phyloP scores from a whole-genome alignment of 2,329 filamentous ascomycete genomes.

The Claviceps paspali region DNA sequence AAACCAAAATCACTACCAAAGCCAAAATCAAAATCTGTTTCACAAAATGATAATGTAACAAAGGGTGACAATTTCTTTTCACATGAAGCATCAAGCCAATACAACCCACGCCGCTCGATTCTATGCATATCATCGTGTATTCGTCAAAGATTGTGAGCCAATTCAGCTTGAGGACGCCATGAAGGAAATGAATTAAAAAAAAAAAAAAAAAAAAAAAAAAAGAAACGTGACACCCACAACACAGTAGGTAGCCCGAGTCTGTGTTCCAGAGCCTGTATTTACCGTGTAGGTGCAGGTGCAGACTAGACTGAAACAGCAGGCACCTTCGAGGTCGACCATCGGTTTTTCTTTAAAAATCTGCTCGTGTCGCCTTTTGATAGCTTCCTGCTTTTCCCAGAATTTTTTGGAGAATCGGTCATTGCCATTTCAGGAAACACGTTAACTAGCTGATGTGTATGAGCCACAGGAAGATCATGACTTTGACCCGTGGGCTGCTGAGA shows the following conservation, averaged over 20 bases:
- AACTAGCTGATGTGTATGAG: conserved; percentile 8
- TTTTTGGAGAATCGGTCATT: conserved; percentile 8
- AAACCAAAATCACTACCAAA: too few species aligned
- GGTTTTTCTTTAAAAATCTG: conserved; percentile 13
- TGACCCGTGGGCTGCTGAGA: conserved; percentile 4
- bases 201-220: not conserved
- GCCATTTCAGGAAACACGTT: conserved; percentile 12
- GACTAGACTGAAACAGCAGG: conserved; percentile 7
- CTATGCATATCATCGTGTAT: not conserved
- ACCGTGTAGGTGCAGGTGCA: too few species aligned
- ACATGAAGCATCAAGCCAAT: too few species aligned
- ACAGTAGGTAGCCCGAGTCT: not conserved
- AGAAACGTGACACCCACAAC: not conserved
- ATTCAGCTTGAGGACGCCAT: not conserved
- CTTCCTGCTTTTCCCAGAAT: conserved; percentile 12
- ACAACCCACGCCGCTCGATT: conserved; percentile 1
- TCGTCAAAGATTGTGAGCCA: conserved; percentile 2
- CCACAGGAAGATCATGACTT: conserved; percentile 6
- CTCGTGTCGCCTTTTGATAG: conserved; percentile 16
- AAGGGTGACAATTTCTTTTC: too few species aligned
- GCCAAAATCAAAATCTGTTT: too few species aligned
- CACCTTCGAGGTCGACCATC: conserved; percentile 10
- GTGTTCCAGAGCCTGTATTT: too few species aligned
- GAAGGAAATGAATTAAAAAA: not conserved
- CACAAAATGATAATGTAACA: too few species aligned